Evolutionary conservation across 139 green algal genomes (phyloP).

Genomic region (Klebsormidium nitens): DNA sequence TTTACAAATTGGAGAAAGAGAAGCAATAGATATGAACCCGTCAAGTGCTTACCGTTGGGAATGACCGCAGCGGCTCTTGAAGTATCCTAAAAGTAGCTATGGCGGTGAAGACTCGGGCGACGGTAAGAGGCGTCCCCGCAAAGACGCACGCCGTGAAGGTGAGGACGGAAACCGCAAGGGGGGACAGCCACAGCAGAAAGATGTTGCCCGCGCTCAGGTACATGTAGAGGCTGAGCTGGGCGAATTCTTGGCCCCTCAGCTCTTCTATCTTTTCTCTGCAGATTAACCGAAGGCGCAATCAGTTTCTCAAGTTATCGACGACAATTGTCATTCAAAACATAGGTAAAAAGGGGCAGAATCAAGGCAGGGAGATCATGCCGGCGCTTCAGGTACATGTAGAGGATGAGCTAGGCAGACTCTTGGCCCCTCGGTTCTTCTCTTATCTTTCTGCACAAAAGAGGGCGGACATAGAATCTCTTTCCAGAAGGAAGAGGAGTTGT

Average conservation of each 20-base stretch:
- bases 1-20: too few species aligned
- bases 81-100: slow-evolving; percentile 33
- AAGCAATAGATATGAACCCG: too few species aligned
- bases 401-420: slow-evolving; percentile 3
- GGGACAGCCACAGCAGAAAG: slow-evolving; percentile 33
- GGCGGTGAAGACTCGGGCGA: slow-evolving; percentile 18
- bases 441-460: too few species aligned
- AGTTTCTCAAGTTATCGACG: too few species aligned
- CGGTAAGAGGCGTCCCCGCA: slow-evolving; percentile 4
- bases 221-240: slow-evolving; percentile 6
- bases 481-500: too few species aligned
- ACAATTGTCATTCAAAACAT: too few species aligned
- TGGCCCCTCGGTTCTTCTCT: background rate
- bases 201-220: slow-evolving; percentile 21
- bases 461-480: too few species aligned
- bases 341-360: slow-evolving; percentile 22
- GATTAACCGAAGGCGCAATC: too few species aligned
- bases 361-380: slow-evolving; percentile 27
- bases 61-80: too few species aligned
- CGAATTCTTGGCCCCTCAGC: slow-evolving; percentile 1
- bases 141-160: slow-evolving; percentile 14
- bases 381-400: slow-evolving; percentile 13
- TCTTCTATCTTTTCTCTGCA: slow-evolving; percentile 1
- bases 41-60: too few species aligned
- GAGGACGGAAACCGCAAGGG: slow-evolving; percentile 20